Base-by-base conservation (phyloP, 1,284 basidiomycete species). In the Volvariella surrecta region DNA sequence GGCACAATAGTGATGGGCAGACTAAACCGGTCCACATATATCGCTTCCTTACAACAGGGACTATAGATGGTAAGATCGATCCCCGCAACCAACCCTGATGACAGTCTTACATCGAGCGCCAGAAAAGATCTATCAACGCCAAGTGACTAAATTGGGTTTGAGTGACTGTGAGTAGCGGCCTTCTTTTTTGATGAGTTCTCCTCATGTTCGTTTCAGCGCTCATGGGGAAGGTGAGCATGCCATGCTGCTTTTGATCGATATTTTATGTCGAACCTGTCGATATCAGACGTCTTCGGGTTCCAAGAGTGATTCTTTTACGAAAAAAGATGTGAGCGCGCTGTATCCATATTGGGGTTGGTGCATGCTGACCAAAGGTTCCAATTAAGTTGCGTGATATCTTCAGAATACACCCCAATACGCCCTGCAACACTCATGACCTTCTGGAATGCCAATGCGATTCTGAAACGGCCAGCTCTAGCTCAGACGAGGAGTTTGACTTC, bases 1-100 rank as follows among this genome's bases (percentile, higher is more conserved):
- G n/a, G n/a, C n/a, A n/a, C n/a, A n/a, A n/a, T 52, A 93, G 90
- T 17, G 95, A 99, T 63, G 96, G 96, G 0, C 96, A 99, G 64
- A 94, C 89, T 58, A 79, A 82, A 31, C 81, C 86, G 0, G 91
- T 95, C 0, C 94, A 82, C 62, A 96, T 99, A 45, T 99, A 99
- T 60, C 79, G 96, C 20, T 79, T 98, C 48, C 64, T 98, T 40
- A 93, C 86, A 9, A 71, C 83, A 3, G 86, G 86, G 2, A 74
- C 84, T 1, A 89, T 89, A 45, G 85, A 87, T 56, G 84, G 83
- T 76, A 58, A 22, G 51, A 44, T 6, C 30, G 42, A 43, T 11
- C 18, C n/a, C 11, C 22, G 20, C 31, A 17, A 13, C 4, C 2
- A 32, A 41, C 50, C 45, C 40, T 42, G 30, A 38, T 38, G 19